Base-by-base conservation (phyloP, 441 rosid species). In the Dalechampia spathulata region DNA sequence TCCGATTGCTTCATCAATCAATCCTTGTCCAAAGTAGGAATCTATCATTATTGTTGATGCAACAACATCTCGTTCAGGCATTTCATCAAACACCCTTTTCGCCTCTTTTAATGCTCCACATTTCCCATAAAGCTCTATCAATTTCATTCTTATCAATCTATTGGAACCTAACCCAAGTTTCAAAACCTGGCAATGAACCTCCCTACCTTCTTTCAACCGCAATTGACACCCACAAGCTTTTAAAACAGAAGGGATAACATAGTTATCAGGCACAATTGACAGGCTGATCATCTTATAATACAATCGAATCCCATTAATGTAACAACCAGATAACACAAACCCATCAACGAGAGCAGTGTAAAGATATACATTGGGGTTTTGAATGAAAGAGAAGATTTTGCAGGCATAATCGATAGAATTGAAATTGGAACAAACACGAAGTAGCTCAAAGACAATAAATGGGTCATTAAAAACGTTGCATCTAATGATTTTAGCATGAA, bases 341-440 rank as follows among this genome's bases (percentile, higher is more conserved):
- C 81, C 83, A 51, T 79, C 82, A 54, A 81, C 77, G 54, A 79
- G 65, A 55, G 78, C 83, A 21, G 92, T 85, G 76, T 76, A 76
- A 12, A 79, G 80, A 42, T 65, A 85, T 0, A 82, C 80, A 37
- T 82, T 82, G 21, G 81, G 92, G 28, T 61, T 58, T 8, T 54
- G 60, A 34, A 61, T 72, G 66, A 45, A 55, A 1, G 66, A 62
- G 56, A 85, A 85, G 62, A 76, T 71, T 53, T 62, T 78, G 55
- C 52, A 51, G 34, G 83, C 88, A 49, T 82, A 80, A 42, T 68
- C 55, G 16, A 78, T 26, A 45, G 83, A 76, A 23, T 57, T 63
- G 56, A 80, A 61, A 52, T 38, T 52, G 27, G 78, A 78, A 59
- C 71, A 75, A 22, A 78, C 58, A 19, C 84, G 77, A 66, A 85